These are phyloP conservation scores for Trichoderma afroharzianum DNA, from an alignment of 2,329 filamentous ascomycete genomes.

Conservation along the genomic window DNA sequence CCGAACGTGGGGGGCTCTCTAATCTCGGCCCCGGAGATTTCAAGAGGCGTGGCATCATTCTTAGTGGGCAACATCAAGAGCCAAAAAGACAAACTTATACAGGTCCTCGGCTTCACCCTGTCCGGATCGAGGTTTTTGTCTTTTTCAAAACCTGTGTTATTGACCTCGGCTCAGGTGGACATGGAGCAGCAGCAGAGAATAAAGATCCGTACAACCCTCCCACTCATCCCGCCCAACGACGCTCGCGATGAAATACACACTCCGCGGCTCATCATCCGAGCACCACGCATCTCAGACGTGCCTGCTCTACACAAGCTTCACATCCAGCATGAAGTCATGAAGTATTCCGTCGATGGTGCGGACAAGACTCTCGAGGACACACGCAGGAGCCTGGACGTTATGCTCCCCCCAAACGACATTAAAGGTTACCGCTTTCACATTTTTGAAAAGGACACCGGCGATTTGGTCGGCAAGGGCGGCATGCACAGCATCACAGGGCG, in stretches of 20 bases:
- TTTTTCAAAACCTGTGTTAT: not conserved
- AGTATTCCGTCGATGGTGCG: not conserved
- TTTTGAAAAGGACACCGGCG: not conserved
- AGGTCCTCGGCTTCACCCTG: not conserved
- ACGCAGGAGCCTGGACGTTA: not conserved
- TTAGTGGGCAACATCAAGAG: not conserved
- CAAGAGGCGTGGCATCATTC: not conserved
- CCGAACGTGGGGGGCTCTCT: not conserved
- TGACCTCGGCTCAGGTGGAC: not conserved
- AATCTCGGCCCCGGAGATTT: not conserved
- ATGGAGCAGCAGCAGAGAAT: not conserved
- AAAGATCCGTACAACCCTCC: slow-evolving; percentile 1
- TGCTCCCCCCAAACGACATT: slow-evolving; percentile 1
- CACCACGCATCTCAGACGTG: not conserved
- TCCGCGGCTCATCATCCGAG: not conserved
- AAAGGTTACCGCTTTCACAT: not conserved
- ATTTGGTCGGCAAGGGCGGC: slow-evolving; percentile 3
- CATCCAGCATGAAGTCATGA: slow-evolving; percentile 1
- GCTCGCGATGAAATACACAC: slow-evolving; percentile 2
- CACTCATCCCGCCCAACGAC: not conserved
- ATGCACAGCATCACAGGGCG: not conserved
- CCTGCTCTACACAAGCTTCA: not conserved
- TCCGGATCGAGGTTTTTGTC: not conserved
- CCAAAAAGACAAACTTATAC: not conserved
- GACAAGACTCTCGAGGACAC: not conserved